Percentiles rank a stretch among this genome's conserved stretches.
phyloP scores from a whole-genome alignment of 768 basidiomycete genomes.

The Collybia mongolica region DNA sequence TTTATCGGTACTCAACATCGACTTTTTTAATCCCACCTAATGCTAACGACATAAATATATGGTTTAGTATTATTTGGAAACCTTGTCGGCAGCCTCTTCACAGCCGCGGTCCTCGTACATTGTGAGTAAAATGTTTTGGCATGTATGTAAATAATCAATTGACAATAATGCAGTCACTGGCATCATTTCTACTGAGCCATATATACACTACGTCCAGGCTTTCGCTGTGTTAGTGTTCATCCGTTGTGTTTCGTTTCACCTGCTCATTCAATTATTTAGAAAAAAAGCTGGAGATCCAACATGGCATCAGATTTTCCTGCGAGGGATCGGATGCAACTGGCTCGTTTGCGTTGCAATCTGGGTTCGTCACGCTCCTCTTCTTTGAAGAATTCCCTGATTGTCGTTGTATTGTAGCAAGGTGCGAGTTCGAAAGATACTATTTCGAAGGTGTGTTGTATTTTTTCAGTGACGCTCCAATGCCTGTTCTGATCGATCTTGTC shows the following conservation, averaged over 20 bases:
- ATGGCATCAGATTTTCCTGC: constrained; percentile 73
- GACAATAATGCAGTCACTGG: constrained; percentile 46
- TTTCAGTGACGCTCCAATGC: neutral
- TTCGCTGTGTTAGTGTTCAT: constrained; percentile 54
- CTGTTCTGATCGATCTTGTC: neutral
- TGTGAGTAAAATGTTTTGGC: constrained; percentile 38
- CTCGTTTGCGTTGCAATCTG: constrained; percentile 72
- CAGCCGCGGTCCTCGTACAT: constrained; percentile 64
- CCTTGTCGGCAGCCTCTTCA: constrained; percentile 69
- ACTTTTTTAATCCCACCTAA: neutral
- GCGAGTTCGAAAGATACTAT: constrained; percentile 65
- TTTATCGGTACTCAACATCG: constrained; percentile 47
- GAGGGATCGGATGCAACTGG: constrained; percentile 79
- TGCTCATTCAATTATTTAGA: constrained; percentile 29
- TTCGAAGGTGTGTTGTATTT: constrained; percentile 48
- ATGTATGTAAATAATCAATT: neutral
- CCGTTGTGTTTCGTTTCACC: neutral
- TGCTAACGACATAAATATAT: neutral
- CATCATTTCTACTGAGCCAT: constrained; percentile 58
- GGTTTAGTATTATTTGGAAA: constrained; percentile 65
- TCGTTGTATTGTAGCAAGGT: constrained; percentile 50
- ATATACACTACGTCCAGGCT: constrained; percentile 45
- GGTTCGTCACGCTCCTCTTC: constrained; percentile 39
- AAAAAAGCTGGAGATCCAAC: constrained; percentile 60
- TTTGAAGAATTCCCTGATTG: too few relatives aligned